These are phyloP conservation scores for Mitragyna speciosa DNA, from an alignment of 257 asterid species.

Conservation along the genomic window DNA sequence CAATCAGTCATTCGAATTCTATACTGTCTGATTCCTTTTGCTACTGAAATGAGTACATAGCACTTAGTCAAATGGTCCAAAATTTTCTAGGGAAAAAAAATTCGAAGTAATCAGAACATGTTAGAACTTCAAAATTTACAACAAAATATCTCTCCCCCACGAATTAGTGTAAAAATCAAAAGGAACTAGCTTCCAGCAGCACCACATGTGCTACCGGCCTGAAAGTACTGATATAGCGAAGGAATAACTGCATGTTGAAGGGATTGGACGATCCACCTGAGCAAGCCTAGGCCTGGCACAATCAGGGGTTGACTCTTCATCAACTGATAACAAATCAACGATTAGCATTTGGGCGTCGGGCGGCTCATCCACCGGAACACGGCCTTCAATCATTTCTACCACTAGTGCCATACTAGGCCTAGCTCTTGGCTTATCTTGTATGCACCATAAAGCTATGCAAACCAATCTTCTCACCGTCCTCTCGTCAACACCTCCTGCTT, in stretches of 20 bases:
- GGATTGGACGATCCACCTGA: slow-evolving; percentile 25
- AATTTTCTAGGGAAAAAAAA: not conserved
- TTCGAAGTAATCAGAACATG: no score
- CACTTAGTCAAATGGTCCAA: not conserved
- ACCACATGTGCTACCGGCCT: slow-evolving; percentile 32
- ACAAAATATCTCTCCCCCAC: not conserved
- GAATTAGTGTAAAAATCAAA: not conserved
- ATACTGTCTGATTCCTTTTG: no score
- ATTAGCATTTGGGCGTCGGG: slow-evolving; percentile 49
- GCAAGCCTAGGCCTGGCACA: slow-evolving; percentile 25
- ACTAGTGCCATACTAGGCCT: slow-evolving; percentile 72
- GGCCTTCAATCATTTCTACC: slow-evolving; percentile 82
- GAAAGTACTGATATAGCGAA: slow-evolving; percentile 43
- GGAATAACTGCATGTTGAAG: slow-evolving; percentile 40
- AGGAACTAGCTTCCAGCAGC: not conserved
- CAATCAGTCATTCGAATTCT: no score
- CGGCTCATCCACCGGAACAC: slow-evolving; percentile 50
- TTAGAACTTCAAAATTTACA: not conserved
- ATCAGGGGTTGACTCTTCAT: slow-evolving; percentile 7
- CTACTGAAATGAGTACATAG: not conserved
- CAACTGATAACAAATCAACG: slow-evolving; percentile 45
- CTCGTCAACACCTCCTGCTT: slow-evolving; percentile 39
- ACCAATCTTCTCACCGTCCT: slow-evolving; percentile 48
- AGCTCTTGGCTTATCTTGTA: slow-evolving; percentile 59
- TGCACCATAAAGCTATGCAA: slow-evolving; percentile 65